These are phyloP conservation scores for Trametes polyzona DNA, from an alignment of 1,284 basidiomycete genomes.

Conservation along the genomic window DNA sequence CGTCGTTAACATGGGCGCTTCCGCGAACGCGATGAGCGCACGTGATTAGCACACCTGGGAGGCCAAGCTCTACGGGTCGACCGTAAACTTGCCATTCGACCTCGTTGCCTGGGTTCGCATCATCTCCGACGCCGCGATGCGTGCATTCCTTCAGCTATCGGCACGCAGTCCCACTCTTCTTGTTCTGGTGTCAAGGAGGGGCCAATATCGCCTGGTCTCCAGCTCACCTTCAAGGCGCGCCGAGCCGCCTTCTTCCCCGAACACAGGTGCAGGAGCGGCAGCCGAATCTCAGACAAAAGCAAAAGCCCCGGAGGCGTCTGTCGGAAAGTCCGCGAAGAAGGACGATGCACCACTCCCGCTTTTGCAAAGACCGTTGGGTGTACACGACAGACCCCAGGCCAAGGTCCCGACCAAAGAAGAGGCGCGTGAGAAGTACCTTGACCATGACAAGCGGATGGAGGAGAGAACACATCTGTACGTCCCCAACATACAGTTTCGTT, in stretches of 20 bases:
- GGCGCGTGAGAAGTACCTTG: constrained; percentile 69
- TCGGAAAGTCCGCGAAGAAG: background rate
- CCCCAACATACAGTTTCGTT: no score
- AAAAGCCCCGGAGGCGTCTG: constrained; percentile 9
- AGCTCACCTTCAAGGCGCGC: constrained; percentile 8
- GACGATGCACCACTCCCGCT: constrained; percentile 48
- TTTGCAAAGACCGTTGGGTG: constrained; percentile 77
- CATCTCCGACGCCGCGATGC: no score
- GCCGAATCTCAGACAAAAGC: constrained; percentile 18
- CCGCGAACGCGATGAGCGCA: background rate
- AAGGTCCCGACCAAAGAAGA: constrained; percentile 66
- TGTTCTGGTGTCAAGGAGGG: no score
- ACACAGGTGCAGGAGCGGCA: background rate
- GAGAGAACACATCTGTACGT: constrained; percentile 78
- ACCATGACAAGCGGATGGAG: constrained; percentile 71
- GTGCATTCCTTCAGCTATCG: no score
- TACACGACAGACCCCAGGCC: constrained; percentile 61
- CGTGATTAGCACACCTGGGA: background rate
- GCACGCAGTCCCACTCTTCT: no score
- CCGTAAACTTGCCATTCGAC: background rate
- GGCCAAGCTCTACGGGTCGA: background rate
- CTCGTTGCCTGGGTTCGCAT: background rate
- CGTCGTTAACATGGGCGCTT: background rate
- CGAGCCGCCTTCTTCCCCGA: constrained; percentile 2
- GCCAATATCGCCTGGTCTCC: constrained; percentile 11